Base-by-base conservation (phyloP, 2,329 filamentous ascomycete genomes). In the Aspergillus neotritici region DNA sequence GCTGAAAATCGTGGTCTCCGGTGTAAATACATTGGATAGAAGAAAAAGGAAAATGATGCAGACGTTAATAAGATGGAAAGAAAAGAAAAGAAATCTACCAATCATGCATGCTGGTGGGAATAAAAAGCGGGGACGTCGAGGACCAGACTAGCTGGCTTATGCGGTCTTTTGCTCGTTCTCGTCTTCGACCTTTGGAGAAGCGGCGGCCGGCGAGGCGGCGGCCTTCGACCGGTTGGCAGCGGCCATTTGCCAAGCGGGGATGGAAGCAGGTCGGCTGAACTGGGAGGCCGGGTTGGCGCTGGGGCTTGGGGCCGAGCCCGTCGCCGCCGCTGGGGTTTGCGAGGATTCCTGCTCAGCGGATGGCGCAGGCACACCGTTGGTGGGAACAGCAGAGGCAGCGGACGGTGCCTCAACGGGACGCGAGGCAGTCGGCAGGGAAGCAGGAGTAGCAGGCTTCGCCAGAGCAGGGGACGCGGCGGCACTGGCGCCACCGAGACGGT, bases 241-340 rank as follows among this genome's bases (percentile, higher is more conserved):
- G 37, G 84, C 83, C 75, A 87, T 78, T 67, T 90, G 86, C 86
- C 86, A 90, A 4, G 84, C 79, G 4, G 86, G 86, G 53, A 90
- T 90, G 9, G 84, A 81, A 9, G 84, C 84, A 31, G 76, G 65
- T 49, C 72, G 69, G 44, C 75, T 70, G 47, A 75, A 59, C 17
- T 66, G 63, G 13, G 67, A 62, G 25, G 80, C 77, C 25, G 77
- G 74, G 54, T 65, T 76, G 46, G 62, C 63, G 30, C 57, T 52
- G 14, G 58, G 50, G 31, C 58, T 63, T 37, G 62, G 64, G 6
- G 61, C 59, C 9, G 60, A 54, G 16, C 61, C 46, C 17, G 44
- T 53, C 30, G 51, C 52, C 37, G 56, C 46, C 29, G 56, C 52
- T 32, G 52, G 34, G 4, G 55, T 40, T 28, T 57, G 55, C n/a